phyloP scores from a whole-genome alignment of 164 flowering plant genomes.

The Tinospora cordifolia region DNA sequence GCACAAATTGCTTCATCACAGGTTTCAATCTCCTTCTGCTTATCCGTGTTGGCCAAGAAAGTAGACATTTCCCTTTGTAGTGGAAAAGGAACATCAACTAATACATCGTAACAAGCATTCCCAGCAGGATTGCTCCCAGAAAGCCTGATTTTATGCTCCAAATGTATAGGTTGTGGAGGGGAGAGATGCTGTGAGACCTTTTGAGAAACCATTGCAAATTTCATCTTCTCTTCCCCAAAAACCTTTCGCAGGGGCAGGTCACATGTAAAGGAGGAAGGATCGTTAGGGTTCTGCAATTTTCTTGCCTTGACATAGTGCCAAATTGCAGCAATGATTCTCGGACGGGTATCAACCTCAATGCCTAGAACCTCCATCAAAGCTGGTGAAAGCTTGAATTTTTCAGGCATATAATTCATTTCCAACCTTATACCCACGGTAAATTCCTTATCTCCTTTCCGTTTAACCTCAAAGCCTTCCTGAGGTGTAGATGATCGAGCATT shows the following conservation, averaged over 20 bases:
- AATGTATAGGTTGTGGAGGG: slow-evolving; percentile 58
- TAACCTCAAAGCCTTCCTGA: slow-evolving; percentile 87
- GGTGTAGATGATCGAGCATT: slow-evolving; percentile 54
- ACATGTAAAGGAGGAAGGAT: slow-evolving; percentile 56
- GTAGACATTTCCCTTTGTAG: slow-evolving; percentile 57
- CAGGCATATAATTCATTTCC: slow-evolving; percentile 75
- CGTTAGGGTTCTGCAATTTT: slow-evolving; percentile 57
- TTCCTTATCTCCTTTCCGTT: slow-evolving; percentile 83
- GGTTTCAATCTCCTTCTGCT: slow-evolving; percentile 60
- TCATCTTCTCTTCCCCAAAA: slow-evolving; percentile 79
- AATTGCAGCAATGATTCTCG: slow-evolving; percentile 61
- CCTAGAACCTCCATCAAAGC: slow-evolving; percentile 66
- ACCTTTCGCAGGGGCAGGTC: slow-evolving; percentile 71
- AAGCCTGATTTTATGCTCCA: slow-evolving; percentile 75
- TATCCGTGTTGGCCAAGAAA: slow-evolving; percentile 50
- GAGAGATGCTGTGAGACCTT: slow-evolving; percentile 61
- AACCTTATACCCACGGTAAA: slow-evolving; percentile 55
- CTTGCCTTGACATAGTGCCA: slow-evolving; percentile 78
- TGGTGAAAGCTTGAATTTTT: slow-evolving; percentile 63
- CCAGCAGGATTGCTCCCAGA: slow-evolving; percentile 69
- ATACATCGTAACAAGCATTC: slow-evolving; percentile 69
- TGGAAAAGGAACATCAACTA: slow-evolving; percentile 67
- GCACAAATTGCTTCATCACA: slow-evolving; percentile 61
- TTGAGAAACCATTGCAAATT: slow-evolving; percentile 51
- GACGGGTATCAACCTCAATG: slow-evolving; percentile 68